phyloP scores from a whole-genome alignment of 1,139 yeast genomes.

The Nakaseomyces kungkrabaensis region DNA sequence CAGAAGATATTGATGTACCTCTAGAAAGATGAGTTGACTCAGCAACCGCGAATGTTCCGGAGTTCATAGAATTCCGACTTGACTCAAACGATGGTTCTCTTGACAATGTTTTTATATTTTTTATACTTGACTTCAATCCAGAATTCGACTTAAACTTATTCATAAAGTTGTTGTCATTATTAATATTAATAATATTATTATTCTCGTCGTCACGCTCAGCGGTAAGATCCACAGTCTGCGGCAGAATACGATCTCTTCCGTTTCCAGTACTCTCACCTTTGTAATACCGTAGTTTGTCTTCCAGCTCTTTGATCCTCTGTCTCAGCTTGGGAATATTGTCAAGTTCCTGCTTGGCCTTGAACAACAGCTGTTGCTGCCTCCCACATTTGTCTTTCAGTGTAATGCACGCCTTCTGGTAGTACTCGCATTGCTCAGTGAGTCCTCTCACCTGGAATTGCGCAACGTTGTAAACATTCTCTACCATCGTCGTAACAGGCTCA shows the following conservation, averaged over 20 bases:
- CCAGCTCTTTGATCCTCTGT: constrained; percentile 12
- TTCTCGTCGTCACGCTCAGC: constrained; percentile 10
- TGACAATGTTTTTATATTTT: background rate
- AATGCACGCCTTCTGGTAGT: constrained; percentile 16
- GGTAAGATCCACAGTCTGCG: constrained; percentile 21
- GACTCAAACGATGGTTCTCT: background rate
- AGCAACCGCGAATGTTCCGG: constrained; percentile 5
- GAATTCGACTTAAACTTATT: constrained; percentile 14
- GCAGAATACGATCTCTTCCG: constrained; percentile 8
- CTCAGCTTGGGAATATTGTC: constrained; percentile 16
- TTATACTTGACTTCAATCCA: constrained; percentile 8
- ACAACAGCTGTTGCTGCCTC: constrained; percentile 19
- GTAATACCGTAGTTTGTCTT: constrained; percentile 6
- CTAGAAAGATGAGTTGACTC: constrained; percentile 8
- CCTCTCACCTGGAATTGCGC: constrained; percentile 20
- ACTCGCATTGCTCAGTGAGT: constrained; percentile 15
- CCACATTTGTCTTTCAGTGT: constrained; percentile 19
- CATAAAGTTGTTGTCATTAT: constrained; percentile 11
- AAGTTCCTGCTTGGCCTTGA: constrained; percentile 19
- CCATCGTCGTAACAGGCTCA: constrained; percentile 16
- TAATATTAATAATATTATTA: too few relatives aligned
- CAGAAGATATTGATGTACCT: background rate
- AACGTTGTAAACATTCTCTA: constrained; percentile 19
- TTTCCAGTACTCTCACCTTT: background rate
- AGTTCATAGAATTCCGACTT: background rate